Evolutionary conservation across 1,139 yeast genomes (phyloP).

Genomic region (Taphrina populina): DNA sequence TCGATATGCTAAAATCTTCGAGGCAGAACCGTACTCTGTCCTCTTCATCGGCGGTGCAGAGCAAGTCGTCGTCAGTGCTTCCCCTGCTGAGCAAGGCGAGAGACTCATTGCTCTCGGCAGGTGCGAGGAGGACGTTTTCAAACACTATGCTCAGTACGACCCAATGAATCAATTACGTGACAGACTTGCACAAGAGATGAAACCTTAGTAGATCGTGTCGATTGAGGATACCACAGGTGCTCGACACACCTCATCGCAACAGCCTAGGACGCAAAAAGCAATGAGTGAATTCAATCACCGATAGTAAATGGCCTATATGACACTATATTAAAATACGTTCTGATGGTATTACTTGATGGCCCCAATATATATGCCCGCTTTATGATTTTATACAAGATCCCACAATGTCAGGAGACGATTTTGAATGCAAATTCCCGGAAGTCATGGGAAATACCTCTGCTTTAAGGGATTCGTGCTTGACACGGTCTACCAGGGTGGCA

Average conservation of each 20-base stretch:
- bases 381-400: conserved; percentile 32
- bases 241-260: no score
- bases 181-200: conserved; percentile 7
- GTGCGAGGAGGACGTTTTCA: conserved; percentile 21
- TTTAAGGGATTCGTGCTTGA: neutral
- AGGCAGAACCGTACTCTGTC: conserved; percentile 6
- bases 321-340: neutral
- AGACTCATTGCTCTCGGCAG: conserved; percentile 16
- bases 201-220: no score
- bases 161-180: conserved; percentile 17
- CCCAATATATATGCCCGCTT: neutral
- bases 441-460: conserved; percentile 23
- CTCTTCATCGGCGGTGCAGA: conserved; percentile 14
- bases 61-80: conserved; percentile 10
- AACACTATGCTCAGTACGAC: conserved; percentile 22
- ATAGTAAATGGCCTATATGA: no score
- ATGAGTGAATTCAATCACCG: no score
- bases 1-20: conserved; percentile 3
- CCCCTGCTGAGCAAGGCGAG: neutral
- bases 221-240: no score
- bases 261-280: no score
- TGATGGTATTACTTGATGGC: neutral
- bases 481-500: neutral
- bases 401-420: conserved; percentile 14
- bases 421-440: neutral